These are phyloP conservation scores for Macrolepiota dolichaula DNA, from an alignment of 768 basidiomycete genomes.

Conservation along the genomic window DNA sequence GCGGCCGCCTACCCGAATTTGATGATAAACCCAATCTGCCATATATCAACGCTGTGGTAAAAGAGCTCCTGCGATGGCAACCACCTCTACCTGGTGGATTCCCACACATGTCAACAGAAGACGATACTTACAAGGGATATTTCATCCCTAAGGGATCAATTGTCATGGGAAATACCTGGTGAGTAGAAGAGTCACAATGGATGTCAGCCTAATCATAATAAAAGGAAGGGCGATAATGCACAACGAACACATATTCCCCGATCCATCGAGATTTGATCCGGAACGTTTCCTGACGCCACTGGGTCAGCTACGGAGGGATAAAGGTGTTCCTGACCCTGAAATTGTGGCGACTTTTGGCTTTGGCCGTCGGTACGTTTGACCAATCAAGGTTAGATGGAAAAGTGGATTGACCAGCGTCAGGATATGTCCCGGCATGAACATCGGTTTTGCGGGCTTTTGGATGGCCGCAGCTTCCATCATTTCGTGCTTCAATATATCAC, in stretches of 20 bases:
- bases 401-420: not conserved
- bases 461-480: not conserved
- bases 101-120: slow-evolving; percentile 23
- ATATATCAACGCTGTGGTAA: slow-evolving; percentile 27
- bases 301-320: slow-evolving; percentile 1
- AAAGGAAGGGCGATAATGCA: slow-evolving; percentile 1
- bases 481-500: not conserved
- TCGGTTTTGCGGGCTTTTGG: not conserved
- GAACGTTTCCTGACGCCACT: slow-evolving; percentile 13
- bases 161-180: slow-evolving; percentile 26
- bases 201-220: not conserved
- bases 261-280: slow-evolving; percentile 20
- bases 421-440: not conserved
- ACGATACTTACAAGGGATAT: slow-evolving; percentile 38
- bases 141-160: slow-evolving; percentile 35
- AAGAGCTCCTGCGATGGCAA: slow-evolving; percentile 28
- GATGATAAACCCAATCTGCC: too few species aligned
- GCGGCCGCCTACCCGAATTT: slow-evolving; percentile 27
- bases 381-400: not conserved
- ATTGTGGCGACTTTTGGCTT: slow-evolving; percentile 12
- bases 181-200: not conserved
- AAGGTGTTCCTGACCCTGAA: slow-evolving; percentile 1
- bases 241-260: slow-evolving; percentile 16
- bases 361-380: slow-evolving; percentile 8
- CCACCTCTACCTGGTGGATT: slow-evolving; percentile 22